Evolutionary conservation across 2,329 filamentous ascomycete species (phyloP), one percentile per base, ranked within the genome.

Genomic region (Aspergillus sp.): DNA sequence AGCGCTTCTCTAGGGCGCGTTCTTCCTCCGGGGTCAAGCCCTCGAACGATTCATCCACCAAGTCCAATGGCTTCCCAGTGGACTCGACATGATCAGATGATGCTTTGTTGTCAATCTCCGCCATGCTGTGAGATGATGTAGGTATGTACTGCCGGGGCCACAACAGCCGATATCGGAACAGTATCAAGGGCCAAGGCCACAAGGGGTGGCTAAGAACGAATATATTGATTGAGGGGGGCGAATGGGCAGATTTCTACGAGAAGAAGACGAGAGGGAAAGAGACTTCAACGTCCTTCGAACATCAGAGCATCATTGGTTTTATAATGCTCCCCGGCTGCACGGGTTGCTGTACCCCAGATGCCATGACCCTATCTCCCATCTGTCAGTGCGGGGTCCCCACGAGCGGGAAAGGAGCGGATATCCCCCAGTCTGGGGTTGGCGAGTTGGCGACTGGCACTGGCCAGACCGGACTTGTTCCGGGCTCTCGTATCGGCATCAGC

Each of bases 41-140:
- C 13, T 61, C 59, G 23, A 61, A 61, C 8, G 21, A 36, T 38
- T 38, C 27, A 4, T 32, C 49, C 11, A 30, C 42, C 15, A 19
- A 1, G 27, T 23, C 42, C 25, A 38, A 11, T 8, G 47, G 54
- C 25, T 60, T 60, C 5, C 17, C n/a, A n/a, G 53, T 27, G 21
- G n/a, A 25, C 17, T 62, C 58, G 15, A 62, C 58, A 21, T 62
- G 60, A 2, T 36, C 19, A 6, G 60, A 62, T 8, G 54, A 60
- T 25, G 49, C 39, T 51, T 62, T 62, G 6, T 47, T 53, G 13
- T 41, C 58, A 23, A 54, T 32, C 11, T 54, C 49, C 21, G 60
- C 57, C 60, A 62, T 60, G 3, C 13, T 52, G 50, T 11, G 8
- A 5, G 5, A 7, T 5, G 3, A 36, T 13, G 32, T 36, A 0